Base-by-base conservation (phyloP, 164 flowering plant species). In the Liquidambar formosana region DNA sequence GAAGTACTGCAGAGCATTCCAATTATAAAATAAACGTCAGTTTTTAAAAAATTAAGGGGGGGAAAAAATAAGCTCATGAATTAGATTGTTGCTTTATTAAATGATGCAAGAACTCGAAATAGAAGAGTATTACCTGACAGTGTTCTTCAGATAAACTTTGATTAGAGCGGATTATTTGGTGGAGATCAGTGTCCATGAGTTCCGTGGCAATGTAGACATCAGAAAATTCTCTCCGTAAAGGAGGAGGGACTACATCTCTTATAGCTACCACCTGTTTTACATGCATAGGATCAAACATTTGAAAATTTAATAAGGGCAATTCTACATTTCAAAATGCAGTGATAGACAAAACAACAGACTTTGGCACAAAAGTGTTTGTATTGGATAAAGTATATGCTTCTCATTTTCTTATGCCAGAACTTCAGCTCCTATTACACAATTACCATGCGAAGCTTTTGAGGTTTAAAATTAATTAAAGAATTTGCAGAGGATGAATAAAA, bases 121-220 rank as follows among this genome's bases (percentile, higher is more conserved):
- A 25, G 5, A 49, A 68, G 51, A 38, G 14, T 6, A 23, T 65
- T 83, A 93, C 98, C 91, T 93, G 98, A 71, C 87, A 86, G 66
- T 94, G 99, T 71, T 94, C 97, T 71, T 92, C 99, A 0, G 99
- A 94, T 71, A 94, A 83, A 53, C 64, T 63, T 76, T 94, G 99
- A 49, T 90, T 92, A 15, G 99, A 94, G 3, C 92, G 89, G 59
- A 94, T 92, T 16, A 94, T 94, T 64, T 92, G 97, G 67, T 94
- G 95, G 62, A 94, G 97, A 83, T 94, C 99, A 45, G 99, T 88
- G 73, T 94, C 99, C 99, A 94, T 94, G 27, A 94, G 93, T 66
- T 94, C 99, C 0, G 87, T 86, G 28, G 88, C 86, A 63, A 92
- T 84, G 75, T 94, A 94, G 18, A 94, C 99, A 76, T 94, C 99